phyloP scores from a whole-genome alignment of 805 yeast species.

The Wickerhamomyces sydowiorum region DNA sequence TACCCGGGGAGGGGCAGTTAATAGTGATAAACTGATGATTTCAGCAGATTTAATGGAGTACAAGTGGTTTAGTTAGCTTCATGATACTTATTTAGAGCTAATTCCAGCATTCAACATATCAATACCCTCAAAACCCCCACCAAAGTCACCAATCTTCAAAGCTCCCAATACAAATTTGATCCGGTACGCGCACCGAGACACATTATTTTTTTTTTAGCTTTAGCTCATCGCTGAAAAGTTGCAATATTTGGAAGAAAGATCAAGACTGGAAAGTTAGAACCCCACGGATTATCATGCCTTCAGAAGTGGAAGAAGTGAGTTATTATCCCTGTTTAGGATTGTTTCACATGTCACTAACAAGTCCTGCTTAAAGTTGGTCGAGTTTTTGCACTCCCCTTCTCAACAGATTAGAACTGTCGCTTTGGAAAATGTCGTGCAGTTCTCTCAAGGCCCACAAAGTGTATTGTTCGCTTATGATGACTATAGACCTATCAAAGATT shows the following conservation, averaged over 20 bases:
- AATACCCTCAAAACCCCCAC: too few relatives aligned
- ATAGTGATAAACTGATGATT: too few relatives aligned
- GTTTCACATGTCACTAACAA: conserved; percentile 1
- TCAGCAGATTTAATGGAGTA: too few relatives aligned
- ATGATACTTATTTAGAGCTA: too few relatives aligned
- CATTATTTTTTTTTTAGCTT: too few relatives aligned
- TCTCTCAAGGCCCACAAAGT: conserved; percentile 64
- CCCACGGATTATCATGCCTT: too few relatives aligned
- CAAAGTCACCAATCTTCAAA: neutral
- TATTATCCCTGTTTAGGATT: neutral
- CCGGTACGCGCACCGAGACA: neutral
- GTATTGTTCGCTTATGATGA: conserved; percentile 65
- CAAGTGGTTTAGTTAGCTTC: too few relatives aligned
- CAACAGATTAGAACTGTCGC: conserved; percentile 81
- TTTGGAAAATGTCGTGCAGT: conserved; percentile 75
- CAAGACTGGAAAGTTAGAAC: neutral
- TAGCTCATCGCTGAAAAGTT: neutral
- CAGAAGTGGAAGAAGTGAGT: conserved; percentile 46
- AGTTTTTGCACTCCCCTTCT: conserved; percentile 75
- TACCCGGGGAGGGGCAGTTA: too few relatives aligned
- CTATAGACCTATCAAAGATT: conserved; percentile 64
- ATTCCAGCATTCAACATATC: too few relatives aligned
- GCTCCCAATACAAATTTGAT: neutral
- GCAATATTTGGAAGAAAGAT: neutral
- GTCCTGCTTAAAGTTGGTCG: conserved; percentile 44